A percentile compares a stretch with the other conserved stretches of the same genome.
Conservation (phyloP, 805 yeast genomes). For the Kluyveromyces starmeri region DNA sequence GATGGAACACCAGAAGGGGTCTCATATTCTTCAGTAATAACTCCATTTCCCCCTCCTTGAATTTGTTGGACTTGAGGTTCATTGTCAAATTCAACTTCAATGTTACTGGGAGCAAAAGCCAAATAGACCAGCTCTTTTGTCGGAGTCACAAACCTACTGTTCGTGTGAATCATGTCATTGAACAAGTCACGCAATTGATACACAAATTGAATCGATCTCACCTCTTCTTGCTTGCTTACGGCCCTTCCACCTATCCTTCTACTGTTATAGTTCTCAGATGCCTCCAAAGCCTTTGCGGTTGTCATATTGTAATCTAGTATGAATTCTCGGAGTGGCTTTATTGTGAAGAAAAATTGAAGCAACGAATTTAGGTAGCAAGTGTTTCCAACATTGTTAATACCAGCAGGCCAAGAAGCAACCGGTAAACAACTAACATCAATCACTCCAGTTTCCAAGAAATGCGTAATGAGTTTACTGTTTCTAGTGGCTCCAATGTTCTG, state of each 20-base stretch:
- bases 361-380: constrained; percentile 91
- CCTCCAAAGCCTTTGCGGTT: constrained; percentile 21
- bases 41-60: too few species aligned
- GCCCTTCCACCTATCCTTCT: constrained; percentile 84
- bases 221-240: constrained; percentile 70
- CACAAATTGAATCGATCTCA: constrained; percentile 75
- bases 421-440: constrained; percentile 53
- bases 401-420: constrained; percentile 75
- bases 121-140: constrained; percentile 76
- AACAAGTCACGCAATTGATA: constrained; percentile 64
- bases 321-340: constrained; percentile 67
- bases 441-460: constrained; percentile 53
- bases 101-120: constrained; percentile 68
- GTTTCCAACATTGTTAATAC: constrained; percentile 89
- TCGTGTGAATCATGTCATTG: constrained; percentile 55
- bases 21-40: too few species aligned
- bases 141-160: constrained; percentile 65
- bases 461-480: constrained; percentile 45
- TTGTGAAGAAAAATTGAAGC: constrained; percentile 80
- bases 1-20: too few species aligned
- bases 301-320: constrained; percentile 47
- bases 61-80: not conserved
- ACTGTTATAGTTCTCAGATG: constrained; percentile 23
- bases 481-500: constrained; percentile 45
- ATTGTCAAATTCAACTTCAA: constrained; percentile 47